A percentile compares a stretch with the other conserved stretches of the same genome.
phyloP scores from a whole-genome alignment of 75 land plant species.

The Selaginella tamariscina region DNA sequence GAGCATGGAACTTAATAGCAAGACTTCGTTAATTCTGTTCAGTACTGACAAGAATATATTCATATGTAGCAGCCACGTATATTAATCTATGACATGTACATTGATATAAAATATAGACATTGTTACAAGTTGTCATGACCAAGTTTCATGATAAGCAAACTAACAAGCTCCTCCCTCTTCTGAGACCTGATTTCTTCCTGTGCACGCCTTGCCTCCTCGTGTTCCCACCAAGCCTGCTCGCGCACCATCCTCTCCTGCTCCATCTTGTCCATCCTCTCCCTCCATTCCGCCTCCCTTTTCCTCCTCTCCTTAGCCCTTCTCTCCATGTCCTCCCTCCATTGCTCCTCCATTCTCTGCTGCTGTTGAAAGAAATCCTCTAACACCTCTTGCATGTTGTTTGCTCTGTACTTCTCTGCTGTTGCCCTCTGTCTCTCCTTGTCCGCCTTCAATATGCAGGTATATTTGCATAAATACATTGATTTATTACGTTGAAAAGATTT shows the following conservation, averaged over 20 bases:
- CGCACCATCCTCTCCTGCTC: conserved; percentile 29
- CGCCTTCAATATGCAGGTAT: no score
- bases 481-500: no score
- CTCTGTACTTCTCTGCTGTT: conserved; percentile 21
- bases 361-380: conserved; percentile 11
- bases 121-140: no score
- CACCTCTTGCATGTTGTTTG: conserved; percentile 9
- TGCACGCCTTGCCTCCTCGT: conserved; percentile 62
- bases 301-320: not conserved
- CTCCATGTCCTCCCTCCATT: conserved; percentile 9
- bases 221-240: conserved; percentile 66
- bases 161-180: conserved; percentile 61
- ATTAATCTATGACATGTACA: no score
- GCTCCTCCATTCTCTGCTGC: conserved; percentile 7
- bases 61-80: no score
- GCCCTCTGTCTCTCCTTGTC: conserved; percentile 11
- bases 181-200: conserved; percentile 73
- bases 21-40: no score
- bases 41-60: no score
- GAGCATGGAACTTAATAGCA: no score
- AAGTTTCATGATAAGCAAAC: conserved; percentile 50
- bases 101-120: no score
- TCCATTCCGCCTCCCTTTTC: not conserved
- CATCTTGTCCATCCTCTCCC: not conserved
- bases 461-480: no score